These are phyloP conservation scores for Fagopyrum tataricum DNA, from an alignment of 148 eudicot genomes.

Conservation along the genomic window DNA sequence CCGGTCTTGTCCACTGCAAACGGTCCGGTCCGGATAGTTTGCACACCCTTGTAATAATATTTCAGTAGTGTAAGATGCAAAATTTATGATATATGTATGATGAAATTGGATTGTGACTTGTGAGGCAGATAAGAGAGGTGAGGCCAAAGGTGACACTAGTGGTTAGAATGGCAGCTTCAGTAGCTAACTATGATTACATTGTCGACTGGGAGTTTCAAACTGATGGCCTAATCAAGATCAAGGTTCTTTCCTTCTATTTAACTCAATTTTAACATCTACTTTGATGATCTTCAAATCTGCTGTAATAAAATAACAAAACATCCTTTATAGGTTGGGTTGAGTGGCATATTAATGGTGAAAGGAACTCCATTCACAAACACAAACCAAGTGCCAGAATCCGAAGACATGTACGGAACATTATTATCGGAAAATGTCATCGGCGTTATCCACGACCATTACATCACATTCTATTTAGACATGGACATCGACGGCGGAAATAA, in stretches of 20 bases:
- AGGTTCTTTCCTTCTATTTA: conserved; percentile 30
- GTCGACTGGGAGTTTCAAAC: conserved; percentile 98
- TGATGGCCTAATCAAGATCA: conserved; percentile 76
- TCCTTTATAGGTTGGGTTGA: conserved; percentile 67
- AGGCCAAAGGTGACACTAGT: conserved; percentile 96
- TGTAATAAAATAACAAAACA: too few species aligned
- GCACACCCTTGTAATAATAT: conserved; percentile 47
- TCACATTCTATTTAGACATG: conserved; percentile 91
- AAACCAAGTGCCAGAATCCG: conserved; percentile 61
- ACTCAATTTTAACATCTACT: background rate
- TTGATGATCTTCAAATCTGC: background rate
- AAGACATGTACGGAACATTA: conserved; percentile 68
- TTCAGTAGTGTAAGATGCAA: background rate
- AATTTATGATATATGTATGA: background rate
- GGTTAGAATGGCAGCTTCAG: conserved; percentile 98
- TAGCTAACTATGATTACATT: conserved; percentile 91
- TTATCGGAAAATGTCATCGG: conserved; percentile 86
- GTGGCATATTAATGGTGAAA: conserved; percentile 92
- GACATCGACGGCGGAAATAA: conserved; percentile 73
- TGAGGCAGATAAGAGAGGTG: conserved; percentile 71
- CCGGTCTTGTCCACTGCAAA: too few species aligned
- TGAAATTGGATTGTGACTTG: background rate
- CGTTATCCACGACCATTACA: conserved; percentile 84
- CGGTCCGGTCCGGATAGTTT: too few species aligned
- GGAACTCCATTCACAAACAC: conserved; percentile 64